These are phyloP conservation scores for Endothia cerciana DNA, from an alignment of 2,329 filamentous ascomycete species.

Conservation along the genomic window DNA sequence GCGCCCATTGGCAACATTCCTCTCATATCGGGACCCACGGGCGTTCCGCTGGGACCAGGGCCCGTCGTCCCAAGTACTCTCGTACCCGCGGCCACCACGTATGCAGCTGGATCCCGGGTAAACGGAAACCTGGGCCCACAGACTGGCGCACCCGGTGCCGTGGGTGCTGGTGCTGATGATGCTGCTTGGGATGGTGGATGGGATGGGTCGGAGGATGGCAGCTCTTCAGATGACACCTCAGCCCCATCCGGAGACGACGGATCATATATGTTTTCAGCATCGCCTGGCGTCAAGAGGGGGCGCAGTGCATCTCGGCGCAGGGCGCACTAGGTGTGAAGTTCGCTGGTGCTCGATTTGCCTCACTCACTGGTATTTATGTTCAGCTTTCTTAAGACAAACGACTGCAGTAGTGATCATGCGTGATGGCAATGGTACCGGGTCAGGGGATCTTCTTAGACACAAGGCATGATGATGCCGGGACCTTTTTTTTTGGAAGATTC, in stretches of 20 bases:
- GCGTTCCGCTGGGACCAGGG: constrained; percentile 5
- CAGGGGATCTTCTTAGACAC: constrained; percentile 10
- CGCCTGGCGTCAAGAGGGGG: neutral
- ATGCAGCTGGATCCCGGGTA: neutral
- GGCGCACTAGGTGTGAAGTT: constrained; percentile 12
- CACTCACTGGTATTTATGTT: neutral
- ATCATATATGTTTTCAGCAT: neutral
- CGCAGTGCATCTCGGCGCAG: constrained; percentile 10
- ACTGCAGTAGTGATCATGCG: neutral
- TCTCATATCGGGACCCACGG: neutral
- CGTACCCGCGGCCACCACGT: neutral
- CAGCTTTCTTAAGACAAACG: neutral
- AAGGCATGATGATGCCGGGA: neutral
- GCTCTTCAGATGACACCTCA: neutral
- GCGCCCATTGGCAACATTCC: neutral
- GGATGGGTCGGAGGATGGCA: neutral
- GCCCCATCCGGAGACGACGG: neutral
- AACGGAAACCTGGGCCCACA: neutral
- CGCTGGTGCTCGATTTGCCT: neutral
- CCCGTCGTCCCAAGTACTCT: neutral
- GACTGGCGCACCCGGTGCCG: neutral
- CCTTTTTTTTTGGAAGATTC: constrained; percentile 24
- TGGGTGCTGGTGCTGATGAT: neutral
- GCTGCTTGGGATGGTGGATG: neutral
- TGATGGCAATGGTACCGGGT: neutral